Evolutionary conservation across 331 rosid genomes (phyloP).

Genomic region (Saraca asoca): DNA sequence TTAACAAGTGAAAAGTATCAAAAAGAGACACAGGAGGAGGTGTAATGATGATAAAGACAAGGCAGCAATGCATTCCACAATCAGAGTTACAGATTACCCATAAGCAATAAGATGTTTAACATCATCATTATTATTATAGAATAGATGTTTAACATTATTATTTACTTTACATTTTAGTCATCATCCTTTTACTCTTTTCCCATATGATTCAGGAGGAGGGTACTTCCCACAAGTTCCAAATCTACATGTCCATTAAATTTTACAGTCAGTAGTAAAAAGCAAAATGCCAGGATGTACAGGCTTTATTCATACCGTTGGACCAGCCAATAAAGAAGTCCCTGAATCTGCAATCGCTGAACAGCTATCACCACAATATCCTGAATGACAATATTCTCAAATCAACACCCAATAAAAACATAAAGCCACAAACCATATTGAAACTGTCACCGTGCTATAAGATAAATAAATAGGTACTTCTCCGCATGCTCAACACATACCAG

Average conservation of each 20-base stretch:
- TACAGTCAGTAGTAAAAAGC: conserved; percentile 4
- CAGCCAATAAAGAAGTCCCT: conserved; percentile 92
- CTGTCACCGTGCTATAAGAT: too few relatives aligned
- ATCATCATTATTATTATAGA: not conserved
- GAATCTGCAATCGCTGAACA: conserved; percentile 96
- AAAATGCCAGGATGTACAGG: conserved; percentile 24
- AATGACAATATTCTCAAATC: conserved; percentile 35
- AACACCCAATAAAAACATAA: not conserved
- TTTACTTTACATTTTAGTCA: not conserved
- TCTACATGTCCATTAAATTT: conserved; percentile 1
- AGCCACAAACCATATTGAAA: too few relatives aligned
- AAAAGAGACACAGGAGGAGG: too few relatives aligned
- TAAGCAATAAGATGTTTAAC: too few relatives aligned
- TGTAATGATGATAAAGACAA: not conserved
- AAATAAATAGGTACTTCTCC: conserved; percentile 14
- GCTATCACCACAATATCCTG: conserved; percentile 70
- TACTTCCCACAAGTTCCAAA: not conserved
- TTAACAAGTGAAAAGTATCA: too few relatives aligned
- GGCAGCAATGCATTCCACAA: not conserved
- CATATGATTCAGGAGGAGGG: not conserved
- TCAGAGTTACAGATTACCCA: conserved; percentile 4
- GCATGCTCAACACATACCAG: conserved; percentile 53
- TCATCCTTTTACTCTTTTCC: not conserved
- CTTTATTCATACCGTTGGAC: conserved; percentile 76
- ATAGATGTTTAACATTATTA: too few relatives aligned